phyloP scores from a whole-genome alignment of 2,329 filamentous ascomycete species.

The Xylariales sp. region DNA sequence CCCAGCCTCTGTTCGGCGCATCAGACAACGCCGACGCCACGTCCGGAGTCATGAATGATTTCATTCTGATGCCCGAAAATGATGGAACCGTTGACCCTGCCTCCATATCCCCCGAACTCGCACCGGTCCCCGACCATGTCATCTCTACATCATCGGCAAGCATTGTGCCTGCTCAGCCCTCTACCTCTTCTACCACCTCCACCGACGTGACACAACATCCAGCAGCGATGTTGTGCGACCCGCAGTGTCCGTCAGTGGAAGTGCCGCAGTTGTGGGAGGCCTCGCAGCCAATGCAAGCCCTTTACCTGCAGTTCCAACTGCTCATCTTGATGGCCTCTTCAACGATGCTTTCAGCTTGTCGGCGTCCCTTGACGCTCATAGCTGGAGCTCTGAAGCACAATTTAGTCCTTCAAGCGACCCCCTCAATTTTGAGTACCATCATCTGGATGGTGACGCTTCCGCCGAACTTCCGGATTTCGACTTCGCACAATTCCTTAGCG shows the following conservation, averaged over 20 bases:
- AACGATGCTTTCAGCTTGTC: constrained; percentile 64
- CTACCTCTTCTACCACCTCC: constrained; percentile 39
- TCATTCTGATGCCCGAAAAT: constrained; percentile 35
- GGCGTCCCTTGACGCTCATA: constrained; percentile 67
- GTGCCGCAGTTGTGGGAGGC: constrained; percentile 42
- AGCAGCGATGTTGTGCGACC: constrained; percentile 99
- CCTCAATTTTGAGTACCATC: constrained; percentile 61
- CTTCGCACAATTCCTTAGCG: constrained; percentile 49
- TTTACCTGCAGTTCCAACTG: constrained; percentile 51
- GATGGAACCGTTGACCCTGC: constrained; percentile 56
- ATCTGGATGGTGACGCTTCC: constrained; percentile 58
- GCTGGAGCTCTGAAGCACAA: constrained; percentile 71
- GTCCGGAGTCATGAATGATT: constrained; percentile 36
- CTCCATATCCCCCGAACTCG: constrained; percentile 54
- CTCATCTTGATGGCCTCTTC: constrained; percentile 64
- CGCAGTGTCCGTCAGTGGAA: constrained; percentile 96
- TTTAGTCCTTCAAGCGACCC: constrained; percentile 69
- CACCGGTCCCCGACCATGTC: constrained; percentile 43
- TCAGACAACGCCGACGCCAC: constrained; percentile 20
- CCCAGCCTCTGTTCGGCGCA: constrained; percentile 53
- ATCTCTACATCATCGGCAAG: constrained; percentile 25
- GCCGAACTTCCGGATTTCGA: constrained; percentile 38
- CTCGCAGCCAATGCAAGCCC: constrained; percentile 35
- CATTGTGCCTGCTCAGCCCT: constrained; percentile 17
- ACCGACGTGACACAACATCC: constrained; percentile 99